Base-by-base conservation (phyloP, 2,329 filamentous ascomycete species). In the Paraphaeosphaeria sporulosa region DNA sequence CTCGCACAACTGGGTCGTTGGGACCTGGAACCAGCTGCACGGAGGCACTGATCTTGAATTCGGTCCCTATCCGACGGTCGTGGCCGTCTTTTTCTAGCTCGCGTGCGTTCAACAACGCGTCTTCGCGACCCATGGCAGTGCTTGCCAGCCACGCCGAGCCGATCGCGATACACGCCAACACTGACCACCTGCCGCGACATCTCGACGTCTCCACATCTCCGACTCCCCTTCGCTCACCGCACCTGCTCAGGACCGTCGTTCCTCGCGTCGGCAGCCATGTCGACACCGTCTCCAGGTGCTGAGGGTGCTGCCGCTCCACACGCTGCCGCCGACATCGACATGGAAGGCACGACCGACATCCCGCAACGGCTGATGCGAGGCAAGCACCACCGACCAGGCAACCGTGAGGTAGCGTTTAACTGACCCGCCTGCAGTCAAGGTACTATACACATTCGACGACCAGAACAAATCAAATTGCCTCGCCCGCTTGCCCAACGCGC, bases 381-480 rank as follows among this genome's bases (percentile, higher is more conserved):
- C 78, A 76, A 72, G 76, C 64, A 60, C 55, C 62, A 60, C 54
- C 61, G 61, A 43, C 63, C 48, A 34, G 42, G 23, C 36, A 46
- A n/a, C 38, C 38, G 13, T 36, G 9, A 15, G 13, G n/a, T 21
- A 2, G 19, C 17, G 36, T 42, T 43, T 49, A 38, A 38, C 48
- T 49, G 50, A 72, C 69, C 72, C 65, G 72, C 64, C 43, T 65
- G 65, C 78, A 96, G 94, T 98, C 79, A 98, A 98, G 84, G 91
- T 98, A 52, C 89, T 96, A 62, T 99, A 98, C 80, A 97, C 93
- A 34, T 97, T 98, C 80, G 94, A 98, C 77, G 89, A 90, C 74
- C 90, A 94, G 67, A 90, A 88, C 80, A 93, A 93, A 79, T 90
- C 93, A 65, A 94, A 94, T 75, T 97, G 93, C 78, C 85, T 99